Evolutionary conservation across 208 protist species (phyloP).

Genomic region (Wallacemonas collosoma): DNA sequence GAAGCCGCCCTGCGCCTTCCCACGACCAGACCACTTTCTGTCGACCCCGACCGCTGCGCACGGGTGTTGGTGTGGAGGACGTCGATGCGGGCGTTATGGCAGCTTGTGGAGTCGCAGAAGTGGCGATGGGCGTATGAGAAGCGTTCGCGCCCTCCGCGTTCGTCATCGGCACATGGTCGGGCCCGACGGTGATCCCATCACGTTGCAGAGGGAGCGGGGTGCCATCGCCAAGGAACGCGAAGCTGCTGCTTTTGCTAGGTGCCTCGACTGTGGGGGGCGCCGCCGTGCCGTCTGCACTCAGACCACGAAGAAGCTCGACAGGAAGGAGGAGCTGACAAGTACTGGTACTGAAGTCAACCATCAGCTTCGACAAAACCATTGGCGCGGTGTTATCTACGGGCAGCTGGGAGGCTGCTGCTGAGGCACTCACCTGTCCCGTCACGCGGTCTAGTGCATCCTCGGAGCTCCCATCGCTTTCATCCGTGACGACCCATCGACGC

Average conservation of each 20-base stretch:
- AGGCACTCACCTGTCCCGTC: not conserved
- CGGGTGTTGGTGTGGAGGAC: not conserved
- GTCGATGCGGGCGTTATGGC: not conserved
- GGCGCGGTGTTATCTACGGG: not conserved
- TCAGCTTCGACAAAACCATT: constrained; percentile 8
- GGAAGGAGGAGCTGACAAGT: constrained; percentile 6
- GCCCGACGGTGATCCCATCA: constrained; percentile 8
- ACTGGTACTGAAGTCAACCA: constrained; percentile 10
- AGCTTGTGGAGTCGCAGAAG: not conserved
- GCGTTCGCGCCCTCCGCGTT: not conserved
- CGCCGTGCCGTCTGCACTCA: not conserved
- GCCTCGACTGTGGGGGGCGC: not conserved
- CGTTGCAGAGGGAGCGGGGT: constrained; percentile 6
- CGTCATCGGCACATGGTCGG: not conserved
- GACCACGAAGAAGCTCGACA: not conserved
- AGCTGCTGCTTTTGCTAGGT: not conserved
- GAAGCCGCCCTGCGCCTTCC: constrained; percentile 6
- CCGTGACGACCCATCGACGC: not conserved
- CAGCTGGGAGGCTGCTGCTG: not conserved
- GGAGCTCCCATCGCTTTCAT: not conserved
- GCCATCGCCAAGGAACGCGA: constrained; percentile 9
- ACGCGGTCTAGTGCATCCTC: not conserved
- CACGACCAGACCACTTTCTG: constrained; percentile 12
- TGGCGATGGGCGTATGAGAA: not conserved
- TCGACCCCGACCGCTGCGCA: not conserved